A percentile compares a stretch with the other conserved stretches of the same genome.
Conservation (phyloP, 2,329 filamentous ascomycete species). For the Verticillium alfalfae region DNA sequence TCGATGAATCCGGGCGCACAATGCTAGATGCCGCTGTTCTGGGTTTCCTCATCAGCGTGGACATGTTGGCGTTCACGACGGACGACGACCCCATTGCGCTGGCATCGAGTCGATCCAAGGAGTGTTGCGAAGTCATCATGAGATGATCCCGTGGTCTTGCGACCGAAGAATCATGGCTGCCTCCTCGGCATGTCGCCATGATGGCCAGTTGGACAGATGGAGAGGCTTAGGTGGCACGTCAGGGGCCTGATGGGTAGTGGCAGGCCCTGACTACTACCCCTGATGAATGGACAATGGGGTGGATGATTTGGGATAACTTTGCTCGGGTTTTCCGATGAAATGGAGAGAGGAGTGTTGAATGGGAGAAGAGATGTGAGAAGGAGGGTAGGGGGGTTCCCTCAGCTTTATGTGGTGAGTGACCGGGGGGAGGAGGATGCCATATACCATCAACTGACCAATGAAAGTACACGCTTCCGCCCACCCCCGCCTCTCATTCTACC, state of each 20-base stretch:
- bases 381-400: conserved; percentile 8
- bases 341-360: not conserved
- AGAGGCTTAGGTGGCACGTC: not conserved
- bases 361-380: conserved; percentile 4
- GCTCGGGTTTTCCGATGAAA: conserved; percentile 2
- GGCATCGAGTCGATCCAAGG: not conserved
- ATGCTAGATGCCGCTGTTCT: not conserved
- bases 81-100: not conserved
- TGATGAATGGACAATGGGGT: conserved; percentile 2
- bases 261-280: not conserved
- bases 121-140: not conserved
- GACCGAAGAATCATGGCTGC: not conserved
- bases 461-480: not conserved
- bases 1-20: not conserved
- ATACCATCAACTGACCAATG: conserved; percentile 9
- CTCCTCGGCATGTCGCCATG: not conserved
- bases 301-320: not conserved
- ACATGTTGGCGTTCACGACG: not conserved
- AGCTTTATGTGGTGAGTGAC: conserved; percentile 13
- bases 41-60: not conserved
- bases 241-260: not conserved
- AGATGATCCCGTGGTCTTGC: not conserved
- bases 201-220: not conserved
- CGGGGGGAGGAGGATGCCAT: not conserved
- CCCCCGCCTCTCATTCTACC: not conserved